Evolutionary conservation across 345 rosid species (phyloP).

Genomic region (Aquilaria yunnanensis): DNA sequence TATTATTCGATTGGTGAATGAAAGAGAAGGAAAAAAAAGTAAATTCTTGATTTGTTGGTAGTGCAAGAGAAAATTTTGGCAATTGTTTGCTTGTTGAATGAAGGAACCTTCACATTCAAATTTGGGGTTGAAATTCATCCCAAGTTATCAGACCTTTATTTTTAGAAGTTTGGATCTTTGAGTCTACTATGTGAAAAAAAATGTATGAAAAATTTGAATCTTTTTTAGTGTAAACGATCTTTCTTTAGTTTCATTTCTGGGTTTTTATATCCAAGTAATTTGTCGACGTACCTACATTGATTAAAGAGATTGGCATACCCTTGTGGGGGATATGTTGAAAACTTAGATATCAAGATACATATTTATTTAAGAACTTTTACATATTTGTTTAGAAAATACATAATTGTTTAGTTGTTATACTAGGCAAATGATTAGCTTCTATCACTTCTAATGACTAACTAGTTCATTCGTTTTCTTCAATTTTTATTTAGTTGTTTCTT

Average conservation of each 20-base stretch:
- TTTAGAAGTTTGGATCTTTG: constrained; percentile 26
- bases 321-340: background rate
- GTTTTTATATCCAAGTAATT: background rate
- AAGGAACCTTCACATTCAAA: background rate
- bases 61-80: constrained; percentile 7
- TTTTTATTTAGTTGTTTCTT: no score
- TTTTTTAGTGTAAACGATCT: background rate
- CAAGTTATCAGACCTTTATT: background rate
- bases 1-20: background rate
- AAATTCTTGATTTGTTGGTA: background rate
- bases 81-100: background rate
- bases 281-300: constrained; percentile 26
- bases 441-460: no score
- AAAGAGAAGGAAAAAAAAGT: background rate
- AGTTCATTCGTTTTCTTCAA: no score
- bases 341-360: constrained; percentile 4
- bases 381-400: no score
- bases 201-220: background rate
- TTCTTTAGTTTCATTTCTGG: background rate
- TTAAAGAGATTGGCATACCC: background rate
- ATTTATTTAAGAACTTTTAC: constrained; percentile 1
- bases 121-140: background rate
- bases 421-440: no score
- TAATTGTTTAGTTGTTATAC: no score
- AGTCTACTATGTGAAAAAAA: constrained; percentile 7